These are phyloP conservation scores for Tylopilus vinaceipallidus DNA, from an alignment of 768 basidiomycete species.

Conservation along the genomic window DNA sequence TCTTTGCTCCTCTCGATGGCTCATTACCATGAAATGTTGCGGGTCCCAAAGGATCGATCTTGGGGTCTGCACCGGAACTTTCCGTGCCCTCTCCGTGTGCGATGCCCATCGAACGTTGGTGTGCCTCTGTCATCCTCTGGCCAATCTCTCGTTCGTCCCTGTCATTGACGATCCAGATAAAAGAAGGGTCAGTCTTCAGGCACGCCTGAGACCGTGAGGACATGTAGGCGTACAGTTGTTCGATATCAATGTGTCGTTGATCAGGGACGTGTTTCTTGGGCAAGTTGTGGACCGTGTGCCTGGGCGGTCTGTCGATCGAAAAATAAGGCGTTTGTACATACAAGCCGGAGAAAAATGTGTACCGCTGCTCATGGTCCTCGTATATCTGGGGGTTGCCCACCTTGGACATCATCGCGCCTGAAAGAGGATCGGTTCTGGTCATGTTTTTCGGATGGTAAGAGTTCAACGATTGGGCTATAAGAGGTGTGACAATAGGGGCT, in stretches of 20 bases:
- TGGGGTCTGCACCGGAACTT: conserved; percentile 32
- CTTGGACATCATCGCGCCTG: conserved; percentile 48
- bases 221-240: conserved; percentile 15
- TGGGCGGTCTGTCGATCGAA: conserved; percentile 22
- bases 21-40: conserved; percentile 55
- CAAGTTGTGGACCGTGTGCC: conserved; percentile 19
- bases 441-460: conserved; percentile 13
- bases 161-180: neutral
- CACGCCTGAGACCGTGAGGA: neutral
- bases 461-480: neutral
- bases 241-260: conserved; percentile 39
- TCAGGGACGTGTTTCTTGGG: conserved; percentile 32
- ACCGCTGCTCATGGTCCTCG: conserved; percentile 49
- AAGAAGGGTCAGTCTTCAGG: neutral
- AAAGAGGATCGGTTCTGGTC: conserved; percentile 16
- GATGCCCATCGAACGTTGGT: conserved; percentile 28
- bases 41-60: conserved; percentile 46
- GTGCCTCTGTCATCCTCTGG: conserved; percentile 36
- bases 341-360: conserved; percentile 15
- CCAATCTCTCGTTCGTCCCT: conserved; percentile 47
- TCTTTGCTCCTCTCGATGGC: conserved; percentile 54
- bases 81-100: conserved; percentile 26
- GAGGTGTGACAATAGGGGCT: neutral
- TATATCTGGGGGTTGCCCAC: conserved; percentile 49
- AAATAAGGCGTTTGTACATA: too few species aligned